Evolutionary conservation across 768 basidiomycete species (phyloP).

Genomic region (Dictyophora rubrovolvata): DNA sequence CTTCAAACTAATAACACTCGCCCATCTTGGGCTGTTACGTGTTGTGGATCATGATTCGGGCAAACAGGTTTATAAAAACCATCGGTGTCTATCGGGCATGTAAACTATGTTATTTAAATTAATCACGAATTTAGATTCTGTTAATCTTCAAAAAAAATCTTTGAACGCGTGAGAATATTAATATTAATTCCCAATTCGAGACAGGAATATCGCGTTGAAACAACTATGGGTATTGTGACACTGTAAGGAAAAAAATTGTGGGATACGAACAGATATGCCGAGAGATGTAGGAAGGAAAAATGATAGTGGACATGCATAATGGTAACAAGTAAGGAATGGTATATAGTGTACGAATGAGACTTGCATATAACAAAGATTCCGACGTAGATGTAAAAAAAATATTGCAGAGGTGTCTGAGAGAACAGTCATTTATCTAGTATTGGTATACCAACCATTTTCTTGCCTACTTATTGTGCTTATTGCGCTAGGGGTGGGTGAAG

Average conservation of each 20-base stretch:
- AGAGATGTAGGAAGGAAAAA: not conserved
- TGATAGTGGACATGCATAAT: not conserved
- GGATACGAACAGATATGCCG: not conserved
- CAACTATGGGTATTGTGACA: not conserved
- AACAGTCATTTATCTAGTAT: constrained; percentile 19
- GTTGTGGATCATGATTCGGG: not conserved
- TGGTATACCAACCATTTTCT: constrained; percentile 67
- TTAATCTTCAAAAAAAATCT: no score
- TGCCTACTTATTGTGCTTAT: constrained; percentile 67
- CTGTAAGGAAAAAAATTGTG: not conserved
- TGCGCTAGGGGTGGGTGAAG: constrained; percentile 69
- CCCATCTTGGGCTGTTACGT: not conserved
- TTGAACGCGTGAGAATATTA: no score
- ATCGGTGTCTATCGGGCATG: not conserved
- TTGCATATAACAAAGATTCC: not conserved
- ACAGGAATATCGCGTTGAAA: not conserved
- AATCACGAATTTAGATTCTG: not conserved
- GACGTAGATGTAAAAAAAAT: not conserved
- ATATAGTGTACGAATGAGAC: not conserved
- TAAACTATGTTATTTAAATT: not conserved
- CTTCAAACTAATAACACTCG: not conserved
- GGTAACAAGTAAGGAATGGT: constrained; percentile 1
- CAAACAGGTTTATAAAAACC: not conserved
- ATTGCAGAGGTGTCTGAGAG: not conserved
- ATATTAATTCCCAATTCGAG: not conserved